Percentiles rank a stretch among this genome's conserved stretches.
These are phyloP conservation scores for Fusarium protoensiforme DNA, from an alignment of 2,329 filamentous ascomycete species.

Conservation along the genomic window DNA sequence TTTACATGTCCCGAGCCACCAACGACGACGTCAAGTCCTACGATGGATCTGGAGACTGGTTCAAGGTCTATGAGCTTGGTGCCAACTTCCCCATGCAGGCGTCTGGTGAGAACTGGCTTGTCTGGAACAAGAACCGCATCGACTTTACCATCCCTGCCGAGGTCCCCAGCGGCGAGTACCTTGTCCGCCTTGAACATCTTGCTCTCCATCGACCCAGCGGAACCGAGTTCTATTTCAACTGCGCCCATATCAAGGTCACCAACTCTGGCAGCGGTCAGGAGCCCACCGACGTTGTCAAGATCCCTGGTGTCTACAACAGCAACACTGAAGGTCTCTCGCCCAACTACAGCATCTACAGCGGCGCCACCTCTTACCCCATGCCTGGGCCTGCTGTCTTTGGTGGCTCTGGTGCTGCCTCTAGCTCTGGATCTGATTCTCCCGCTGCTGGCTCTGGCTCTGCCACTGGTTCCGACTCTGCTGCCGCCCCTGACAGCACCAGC, in stretches of 20 bases:
- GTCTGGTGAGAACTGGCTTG: slow-evolving; percentile 2
- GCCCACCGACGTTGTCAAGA: background rate
- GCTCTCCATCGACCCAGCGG: slow-evolving; percentile 1
- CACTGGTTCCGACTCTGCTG: background rate
- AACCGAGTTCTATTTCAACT: slow-evolving; percentile 16
- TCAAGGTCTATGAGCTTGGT: slow-evolving; percentile 12
- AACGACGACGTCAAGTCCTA: slow-evolving; percentile 3
- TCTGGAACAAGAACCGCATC: slow-evolving; percentile 7
- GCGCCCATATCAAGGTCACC: slow-evolving; percentile 6
- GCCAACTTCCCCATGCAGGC: slow-evolving; percentile 3
- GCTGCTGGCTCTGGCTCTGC: background rate
- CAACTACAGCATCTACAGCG: slow-evolving; percentile 7
- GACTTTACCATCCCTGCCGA: slow-evolving; percentile 3
- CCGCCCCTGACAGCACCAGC: background rate
- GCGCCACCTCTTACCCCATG: slow-evolving; percentile 2
- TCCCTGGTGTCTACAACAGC: slow-evolving; percentile 7
- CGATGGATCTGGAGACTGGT: slow-evolving; percentile 12
- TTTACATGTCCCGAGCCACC: slow-evolving; percentile 7
- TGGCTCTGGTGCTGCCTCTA: background rate
- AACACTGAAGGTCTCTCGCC: slow-evolving; percentile 2
- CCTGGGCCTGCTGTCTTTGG: slow-evolving; percentile 2
- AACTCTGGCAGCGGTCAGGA: background rate
- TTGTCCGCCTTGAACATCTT: slow-evolving; percentile 10
- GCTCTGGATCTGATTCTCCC: background rate
- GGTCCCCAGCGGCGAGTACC: slow-evolving; percentile 6